These are phyloP conservation scores for Trametopsis cervina DNA, from an alignment of 768 basidiomycete species.

Conservation along the genomic window DNA sequence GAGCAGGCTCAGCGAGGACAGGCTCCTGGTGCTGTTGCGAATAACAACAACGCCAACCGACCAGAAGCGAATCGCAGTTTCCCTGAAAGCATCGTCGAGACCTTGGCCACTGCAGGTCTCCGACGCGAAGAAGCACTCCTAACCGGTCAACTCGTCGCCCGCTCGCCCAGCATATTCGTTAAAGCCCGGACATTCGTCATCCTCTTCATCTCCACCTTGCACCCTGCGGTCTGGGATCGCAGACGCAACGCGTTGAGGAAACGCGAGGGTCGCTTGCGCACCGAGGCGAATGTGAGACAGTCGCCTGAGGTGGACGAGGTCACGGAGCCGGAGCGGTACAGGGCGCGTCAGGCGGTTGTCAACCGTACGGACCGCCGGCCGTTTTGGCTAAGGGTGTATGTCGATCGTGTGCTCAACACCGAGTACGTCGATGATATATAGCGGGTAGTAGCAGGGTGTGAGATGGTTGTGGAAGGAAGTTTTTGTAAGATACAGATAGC, in stretches of 20 bases:
- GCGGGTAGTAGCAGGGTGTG: constrained; percentile 12
- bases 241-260: constrained; percentile 49
- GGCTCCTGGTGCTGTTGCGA: neutral
- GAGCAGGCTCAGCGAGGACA: constrained; percentile 9
- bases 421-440: constrained; percentile 69
- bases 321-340: constrained; percentile 22
- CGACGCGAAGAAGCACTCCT: constrained; percentile 47
- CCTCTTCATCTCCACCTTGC: constrained; percentile 53
- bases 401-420: constrained; percentile 52
- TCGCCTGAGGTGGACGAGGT: constrained; percentile 14
- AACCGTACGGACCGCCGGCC: constrained; percentile 47
- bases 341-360: constrained; percentile 36
- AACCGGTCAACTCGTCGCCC: constrained; percentile 19
- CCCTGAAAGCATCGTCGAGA: constrained; percentile 35
- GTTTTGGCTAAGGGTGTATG: constrained; percentile 57
- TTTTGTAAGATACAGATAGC: too few relatives aligned
- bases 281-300: constrained; percentile 45
- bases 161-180: constrained; percentile 40
- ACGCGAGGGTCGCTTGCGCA: constrained; percentile 61
- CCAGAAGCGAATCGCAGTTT: constrained; percentile 18
- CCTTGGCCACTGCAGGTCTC: constrained; percentile 52
- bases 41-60: neutral
- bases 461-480: too few relatives aligned
- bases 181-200: constrained; percentile 47
- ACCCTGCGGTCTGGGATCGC: constrained; percentile 72